phyloP scores from a whole-genome alignment of 257 asterid species.

The Cynanchum wilfordii region DNA sequence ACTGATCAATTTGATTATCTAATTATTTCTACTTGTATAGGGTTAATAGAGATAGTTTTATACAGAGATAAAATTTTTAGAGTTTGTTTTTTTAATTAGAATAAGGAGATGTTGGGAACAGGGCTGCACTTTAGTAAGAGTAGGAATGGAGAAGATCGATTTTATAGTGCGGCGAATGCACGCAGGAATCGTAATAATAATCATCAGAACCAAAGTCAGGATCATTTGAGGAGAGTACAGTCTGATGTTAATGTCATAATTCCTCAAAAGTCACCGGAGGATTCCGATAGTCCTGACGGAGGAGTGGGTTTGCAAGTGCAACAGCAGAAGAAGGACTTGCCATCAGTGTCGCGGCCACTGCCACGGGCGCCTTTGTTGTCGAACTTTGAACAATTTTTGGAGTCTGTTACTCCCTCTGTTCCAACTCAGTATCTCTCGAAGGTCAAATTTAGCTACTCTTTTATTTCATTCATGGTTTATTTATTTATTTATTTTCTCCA shows the following conservation, averaged over 20 bases:
- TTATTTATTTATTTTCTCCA: not conserved
- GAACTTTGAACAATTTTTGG: slow-evolving; percentile 72
- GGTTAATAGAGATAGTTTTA: not conserved
- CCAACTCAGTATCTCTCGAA: slow-evolving; percentile 67
- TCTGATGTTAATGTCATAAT: slow-evolving; percentile 50
- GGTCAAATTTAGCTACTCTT: slow-evolving; percentile 29
- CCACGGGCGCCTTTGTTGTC: slow-evolving; percentile 35
- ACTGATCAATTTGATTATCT: not conserved
- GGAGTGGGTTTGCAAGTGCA: slow-evolving; percentile 14
- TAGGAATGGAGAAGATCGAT: slow-evolving; percentile 77
- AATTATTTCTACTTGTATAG: not conserved
- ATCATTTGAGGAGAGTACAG: slow-evolving; percentile 58
- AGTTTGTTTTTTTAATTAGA: slow-evolving; percentile 33
- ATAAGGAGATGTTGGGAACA: slow-evolving; percentile 65
- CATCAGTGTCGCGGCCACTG: slow-evolving; percentile 14
- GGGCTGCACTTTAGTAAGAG: slow-evolving; percentile 84
- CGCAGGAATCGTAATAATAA: slow-evolving; percentile 39
- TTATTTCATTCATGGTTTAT: not conserved
- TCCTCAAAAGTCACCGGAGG: slow-evolving; percentile 25
- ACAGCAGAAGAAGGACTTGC: slow-evolving; percentile 31
- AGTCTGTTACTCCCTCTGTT: slow-evolving; percentile 71
- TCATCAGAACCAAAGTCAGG: slow-evolving; percentile 29
- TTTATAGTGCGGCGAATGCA: slow-evolving; percentile 73
- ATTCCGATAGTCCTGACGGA: slow-evolving; percentile 18
- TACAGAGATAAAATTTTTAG: slow-evolving; percentile 14